phyloP scores from a whole-genome alignment of 352 stramenopile genomes.

The Phytophthora capsici region DNA sequence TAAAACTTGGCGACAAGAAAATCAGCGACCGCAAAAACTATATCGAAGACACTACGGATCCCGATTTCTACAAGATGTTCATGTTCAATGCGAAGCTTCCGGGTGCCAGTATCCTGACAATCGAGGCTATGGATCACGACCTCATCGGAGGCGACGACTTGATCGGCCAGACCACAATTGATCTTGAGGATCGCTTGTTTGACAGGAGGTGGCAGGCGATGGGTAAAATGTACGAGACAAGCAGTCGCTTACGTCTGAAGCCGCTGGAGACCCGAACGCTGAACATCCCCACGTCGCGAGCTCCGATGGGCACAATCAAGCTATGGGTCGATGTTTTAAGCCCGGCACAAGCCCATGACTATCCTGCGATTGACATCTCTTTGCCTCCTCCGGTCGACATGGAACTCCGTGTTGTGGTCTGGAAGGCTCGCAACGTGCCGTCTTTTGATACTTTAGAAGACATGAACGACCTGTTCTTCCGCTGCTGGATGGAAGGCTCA shows the following conservation, averaged over 20 bases:
- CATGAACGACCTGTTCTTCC: constrained; percentile 95
- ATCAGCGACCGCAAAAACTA: constrained; percentile 92
- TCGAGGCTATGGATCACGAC: constrained; percentile 92
- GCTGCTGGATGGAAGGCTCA: constrained; percentile 86
- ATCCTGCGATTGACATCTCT: constrained; percentile 85
- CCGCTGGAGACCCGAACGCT: constrained; percentile 85
- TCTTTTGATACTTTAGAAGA: constrained; percentile 87
- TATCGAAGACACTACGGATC: constrained; percentile 85
- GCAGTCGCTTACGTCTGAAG: constrained; percentile 70
- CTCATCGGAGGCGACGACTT: constrained; percentile 91
- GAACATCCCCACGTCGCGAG: constrained; percentile 83
- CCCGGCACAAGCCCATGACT: constrained; percentile 73
- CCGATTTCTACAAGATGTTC: constrained; percentile 94
- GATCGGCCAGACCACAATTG: constrained; percentile 93
- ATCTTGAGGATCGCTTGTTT: constrained; percentile 94
- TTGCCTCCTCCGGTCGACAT: constrained; percentile 84
- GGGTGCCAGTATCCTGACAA: constrained; percentile 85
- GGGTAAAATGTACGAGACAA: constrained; percentile 86
- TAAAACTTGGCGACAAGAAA: constrained; percentile 88
- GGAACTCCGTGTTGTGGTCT: constrained; percentile 94
- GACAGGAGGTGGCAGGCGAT: constrained; percentile 88
- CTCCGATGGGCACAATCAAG: constrained; percentile 86
- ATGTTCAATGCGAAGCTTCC: constrained; percentile 87
- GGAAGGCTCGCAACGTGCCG: constrained; percentile 91
- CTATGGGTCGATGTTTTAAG: constrained; percentile 94